Evolutionary conservation across 805 yeast genomes (phyloP).

Genomic region (Scheffersomyces lignosus): DNA sequence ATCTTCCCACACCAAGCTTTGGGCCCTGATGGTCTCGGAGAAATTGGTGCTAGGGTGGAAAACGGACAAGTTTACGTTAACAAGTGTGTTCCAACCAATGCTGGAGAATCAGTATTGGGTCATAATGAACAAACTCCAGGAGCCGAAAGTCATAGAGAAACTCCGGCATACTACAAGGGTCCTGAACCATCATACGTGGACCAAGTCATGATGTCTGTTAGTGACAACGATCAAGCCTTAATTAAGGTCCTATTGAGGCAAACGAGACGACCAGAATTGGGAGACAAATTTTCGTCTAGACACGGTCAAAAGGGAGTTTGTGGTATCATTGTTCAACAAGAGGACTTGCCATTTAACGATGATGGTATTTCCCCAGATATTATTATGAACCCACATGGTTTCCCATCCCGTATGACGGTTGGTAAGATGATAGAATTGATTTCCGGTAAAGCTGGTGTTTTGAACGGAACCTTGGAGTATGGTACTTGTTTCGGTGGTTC

Average conservation of each 20-base stretch:
- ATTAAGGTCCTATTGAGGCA: slow-evolving; percentile 91
- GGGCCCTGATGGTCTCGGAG: slow-evolving; percentile 96
- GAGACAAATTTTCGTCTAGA: slow-evolving; percentile 95
- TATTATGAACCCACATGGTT: slow-evolving; percentile 98
- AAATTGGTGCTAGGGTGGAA: slow-evolving; percentile 86
- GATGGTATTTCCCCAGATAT: slow-evolving; percentile 92
- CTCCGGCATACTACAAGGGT: slow-evolving; percentile 88
- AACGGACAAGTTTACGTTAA: slow-evolving; percentile 94
- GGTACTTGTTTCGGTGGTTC: slow-evolving; percentile 99
- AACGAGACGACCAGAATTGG: slow-evolving; percentile 95
- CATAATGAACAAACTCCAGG: slow-evolving; percentile 28
- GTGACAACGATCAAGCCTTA: slow-evolving; percentile 92
- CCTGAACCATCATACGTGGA: slow-evolving; percentile 96
- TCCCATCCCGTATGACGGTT: slow-evolving; percentile 99
- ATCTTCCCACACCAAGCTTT: slow-evolving; percentile 82
- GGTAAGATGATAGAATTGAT: slow-evolving; percentile 97
- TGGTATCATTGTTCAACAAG: slow-evolving; percentile 96
- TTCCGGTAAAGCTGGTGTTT: slow-evolving; percentile 96
- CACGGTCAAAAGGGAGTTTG: slow-evolving; percentile 99
- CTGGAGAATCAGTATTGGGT: slow-evolving; percentile 63
- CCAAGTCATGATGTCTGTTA: slow-evolving; percentile 95
- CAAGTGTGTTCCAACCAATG: slow-evolving; percentile 87
- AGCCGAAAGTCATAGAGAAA: slow-evolving; percentile 74
- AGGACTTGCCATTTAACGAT: slow-evolving; percentile 94
- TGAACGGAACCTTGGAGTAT: slow-evolving; percentile 86